Conservation (phyloP, 2,329 filamentous ascomycete genomes). For the Hymenoscyphus albidus region DNA sequence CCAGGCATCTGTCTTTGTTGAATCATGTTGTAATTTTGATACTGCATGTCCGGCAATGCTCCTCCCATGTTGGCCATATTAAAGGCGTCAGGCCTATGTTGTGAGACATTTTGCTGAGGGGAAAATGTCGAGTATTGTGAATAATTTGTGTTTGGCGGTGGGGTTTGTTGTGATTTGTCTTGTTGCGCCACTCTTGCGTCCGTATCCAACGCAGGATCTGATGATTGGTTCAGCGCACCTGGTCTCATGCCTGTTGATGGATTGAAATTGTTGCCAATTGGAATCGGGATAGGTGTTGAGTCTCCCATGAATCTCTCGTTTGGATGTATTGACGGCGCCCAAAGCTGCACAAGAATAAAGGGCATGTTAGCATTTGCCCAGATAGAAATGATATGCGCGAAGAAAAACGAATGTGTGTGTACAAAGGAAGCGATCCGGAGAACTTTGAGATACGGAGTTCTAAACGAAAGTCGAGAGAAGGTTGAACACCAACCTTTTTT, state of each 20-base stretch:
- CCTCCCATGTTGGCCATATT: constrained; percentile 27
- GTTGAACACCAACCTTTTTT: background rate
- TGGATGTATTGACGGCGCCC: constrained; percentile 15
- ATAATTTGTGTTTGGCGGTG: constrained; percentile 12
- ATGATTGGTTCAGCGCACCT: constrained; percentile 9
- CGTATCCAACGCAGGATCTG: constrained; percentile 6
- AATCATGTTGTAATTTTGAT: constrained; percentile 24
- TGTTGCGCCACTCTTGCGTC: constrained; percentile 12
- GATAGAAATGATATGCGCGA: background rate
- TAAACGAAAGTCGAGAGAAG: background rate
- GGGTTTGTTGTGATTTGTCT: constrained; percentile 12
- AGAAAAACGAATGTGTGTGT: constrained; percentile 1
- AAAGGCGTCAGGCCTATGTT: constrained; percentile 26
- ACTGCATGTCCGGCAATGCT: constrained; percentile 27
- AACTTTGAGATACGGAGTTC: background rate
- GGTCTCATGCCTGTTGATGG: constrained; percentile 14
- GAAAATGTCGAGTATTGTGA: constrained; percentile 10
- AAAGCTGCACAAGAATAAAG: constrained; percentile 23
- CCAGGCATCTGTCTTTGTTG: constrained; percentile 23
- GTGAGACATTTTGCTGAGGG: constrained; percentile 15
- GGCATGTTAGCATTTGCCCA: constrained; percentile 23
- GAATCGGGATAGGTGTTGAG: constrained; percentile 11
- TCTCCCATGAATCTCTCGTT: constrained; percentile 27
- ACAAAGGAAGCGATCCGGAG: background rate
- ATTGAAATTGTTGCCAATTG: constrained; percentile 18